Evolutionary conservation across 352 stramenopile genomes (phyloP), one percentile per base, ranked within the genome.

Genomic region (Pythium inflatum): DNA sequence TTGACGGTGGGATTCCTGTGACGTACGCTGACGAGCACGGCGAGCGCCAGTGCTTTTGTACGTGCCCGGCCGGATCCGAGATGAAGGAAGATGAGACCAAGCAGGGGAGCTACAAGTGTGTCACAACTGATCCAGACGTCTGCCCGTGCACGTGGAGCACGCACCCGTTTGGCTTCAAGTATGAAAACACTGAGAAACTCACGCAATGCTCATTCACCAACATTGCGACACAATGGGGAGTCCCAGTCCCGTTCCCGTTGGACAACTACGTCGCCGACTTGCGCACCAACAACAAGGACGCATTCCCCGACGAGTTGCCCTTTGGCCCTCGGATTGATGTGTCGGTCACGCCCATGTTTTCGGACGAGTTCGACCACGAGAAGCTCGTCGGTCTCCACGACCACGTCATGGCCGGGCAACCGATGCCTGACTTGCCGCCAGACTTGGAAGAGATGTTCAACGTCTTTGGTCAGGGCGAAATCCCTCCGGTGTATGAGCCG

Each of bases 251-350:
- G 2, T 88, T 90, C 66, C 80, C 83, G 30, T 81, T 50, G 0
- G 78, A 87, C 55, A 87, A 86, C 63, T 90, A 86, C 73, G 78
- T 83, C 20, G 70, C 78, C 0, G 76, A 89, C 60, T 70, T 75
- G 22, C 78, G 80, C n/a, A 63, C 58, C 11, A 88, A 80, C 54
- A 34, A 43, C 34, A 16, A 57, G 54, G 45, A 78, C 25, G 1
- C 38, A 0, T 4, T 45, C 11, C 2, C 24, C 18, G 18, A 5
- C 3, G 27, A 31, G n/a, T 70, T 1, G 55, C 50, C 18, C 49
- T 65, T 12, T 36, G 33, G 58, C 2, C 67, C 68, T 16, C 69
- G 48, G 25, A 60, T 76, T 36, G 57, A 73, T 20, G 27, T 76
- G 8, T 4, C 48, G 20, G 43, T 68, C 16, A 68, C 41, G 6